Conservation (phyloP, 176 grass and related monocot species). For the Avena eriantha region DNA sequence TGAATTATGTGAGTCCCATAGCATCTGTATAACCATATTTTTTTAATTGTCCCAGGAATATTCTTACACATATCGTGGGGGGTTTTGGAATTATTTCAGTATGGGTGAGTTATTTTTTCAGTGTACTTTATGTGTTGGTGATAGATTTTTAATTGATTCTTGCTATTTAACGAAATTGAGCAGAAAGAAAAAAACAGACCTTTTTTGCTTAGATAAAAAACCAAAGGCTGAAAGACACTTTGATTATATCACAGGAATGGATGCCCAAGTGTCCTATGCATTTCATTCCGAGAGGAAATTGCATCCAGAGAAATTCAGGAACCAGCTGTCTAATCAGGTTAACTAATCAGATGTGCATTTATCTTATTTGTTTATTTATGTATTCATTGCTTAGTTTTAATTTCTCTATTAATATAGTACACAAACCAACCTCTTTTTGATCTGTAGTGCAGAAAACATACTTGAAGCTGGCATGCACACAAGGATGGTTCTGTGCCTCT, state of each 20-base stretch:
- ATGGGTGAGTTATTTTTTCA: conserved; percentile 81
- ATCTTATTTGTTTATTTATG: conserved; percentile 11
- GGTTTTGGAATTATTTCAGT: conserved; percentile 98
- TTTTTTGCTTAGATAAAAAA: conserved; percentile 32
- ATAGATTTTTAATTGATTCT: conserved; percentile 9
- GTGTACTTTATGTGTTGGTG: conserved; percentile 28
- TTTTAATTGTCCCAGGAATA: conserved; percentile 59
- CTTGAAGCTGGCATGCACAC: conserved; percentile 86
- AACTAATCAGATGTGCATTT: conserved; percentile 23
- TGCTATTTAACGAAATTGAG: not conserved
- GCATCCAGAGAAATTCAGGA: conserved; percentile 95
- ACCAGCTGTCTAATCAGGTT: conserved; percentile 94
- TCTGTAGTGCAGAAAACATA: conserved; percentile 88
- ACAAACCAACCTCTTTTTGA: conserved; percentile 34
- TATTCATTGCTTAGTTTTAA: not conserved
- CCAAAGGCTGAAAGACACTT: conserved; percentile 36
- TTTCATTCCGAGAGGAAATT: conserved; percentile 94
- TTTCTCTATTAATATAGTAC: conserved; percentile 23
- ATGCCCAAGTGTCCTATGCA: conserved; percentile 92
- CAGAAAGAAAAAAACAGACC: not conserved
- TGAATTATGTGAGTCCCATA: conserved; percentile 22
- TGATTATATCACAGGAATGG: conserved; percentile 78
- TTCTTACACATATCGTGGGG: conserved; percentile 80
- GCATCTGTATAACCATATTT: conserved; percentile 31
- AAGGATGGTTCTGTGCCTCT: conserved; percentile 96